Evolutionary conservation across 148 eudicot species (phyloP).

Genomic region (Polygonum maritimum): DNA sequence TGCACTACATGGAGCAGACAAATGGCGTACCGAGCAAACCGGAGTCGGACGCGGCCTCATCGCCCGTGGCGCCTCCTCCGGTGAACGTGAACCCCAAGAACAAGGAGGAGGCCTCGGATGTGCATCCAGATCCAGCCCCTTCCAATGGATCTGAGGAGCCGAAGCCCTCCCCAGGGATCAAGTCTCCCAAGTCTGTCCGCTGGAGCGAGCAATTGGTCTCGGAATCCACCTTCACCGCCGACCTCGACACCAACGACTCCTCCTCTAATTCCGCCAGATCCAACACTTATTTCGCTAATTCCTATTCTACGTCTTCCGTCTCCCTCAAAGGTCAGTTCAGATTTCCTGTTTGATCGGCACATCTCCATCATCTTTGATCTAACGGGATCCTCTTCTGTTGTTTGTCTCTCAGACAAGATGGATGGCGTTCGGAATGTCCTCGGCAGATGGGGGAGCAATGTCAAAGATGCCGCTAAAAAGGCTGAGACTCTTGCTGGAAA

Average conservation of each 20-base stretch:
- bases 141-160: neutral
- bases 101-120: neutral
- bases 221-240: constrained; percentile 26
- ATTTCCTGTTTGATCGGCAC: neutral
- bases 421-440: constrained; percentile 48
- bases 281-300: constrained; percentile 32
- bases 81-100: neutral
- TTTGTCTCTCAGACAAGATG: constrained; percentile 44
- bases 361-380: neutral
- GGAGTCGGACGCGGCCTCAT: neutral
- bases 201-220: constrained; percentile 54
- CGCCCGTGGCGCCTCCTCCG: neutral
- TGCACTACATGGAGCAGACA: constrained; percentile 6
- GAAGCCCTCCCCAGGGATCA: constrained; percentile 3
- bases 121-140: constrained; percentile 3
- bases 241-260: constrained; percentile 19
- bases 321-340: constrained; percentile 37
- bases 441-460: constrained; percentile 86
- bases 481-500: constrained; percentile 87
- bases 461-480: constrained; percentile 67
- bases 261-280: constrained; percentile 15
- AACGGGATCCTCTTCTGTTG: neutral
- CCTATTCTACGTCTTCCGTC: constrained; percentile 19
- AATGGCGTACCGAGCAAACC: neutral
- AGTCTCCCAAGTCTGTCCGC: constrained; percentile 39